phyloP scores from a whole-genome alignment of 1,284 basidiomycete genomes.

The Neolentinus lepideus region DNA sequence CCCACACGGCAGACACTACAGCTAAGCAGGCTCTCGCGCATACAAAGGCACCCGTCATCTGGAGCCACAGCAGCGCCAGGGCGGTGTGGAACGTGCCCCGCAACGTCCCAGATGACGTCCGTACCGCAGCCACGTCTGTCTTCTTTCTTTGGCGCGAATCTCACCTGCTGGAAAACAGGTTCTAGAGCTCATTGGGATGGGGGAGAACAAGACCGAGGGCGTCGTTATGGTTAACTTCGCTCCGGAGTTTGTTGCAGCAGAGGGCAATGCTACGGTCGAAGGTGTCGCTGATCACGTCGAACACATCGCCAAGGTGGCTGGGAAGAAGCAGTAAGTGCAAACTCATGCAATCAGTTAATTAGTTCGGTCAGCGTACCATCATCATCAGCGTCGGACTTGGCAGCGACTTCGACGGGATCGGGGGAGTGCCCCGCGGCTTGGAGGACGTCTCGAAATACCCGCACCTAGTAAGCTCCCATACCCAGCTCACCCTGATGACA shows the following conservation, averaged over 20 bases:
- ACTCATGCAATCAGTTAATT: too few species aligned
- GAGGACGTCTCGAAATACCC: conserved; percentile 72
- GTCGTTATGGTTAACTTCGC: conserved; percentile 88
- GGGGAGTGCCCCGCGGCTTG: conserved; percentile 39
- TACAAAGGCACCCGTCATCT: conserved; percentile 79
- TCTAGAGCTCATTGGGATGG: conserved; percentile 57
- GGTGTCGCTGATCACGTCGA: conserved; percentile 82
- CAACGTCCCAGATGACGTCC: conserved; percentile 70
- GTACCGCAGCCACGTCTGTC: too few species aligned
- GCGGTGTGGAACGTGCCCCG: conserved; percentile 62
- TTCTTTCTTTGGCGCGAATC: too few species aligned
- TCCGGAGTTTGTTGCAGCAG: conserved; percentile 53
- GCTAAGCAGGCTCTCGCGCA: conserved; percentile 66
- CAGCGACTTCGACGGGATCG: conserved; percentile 81
- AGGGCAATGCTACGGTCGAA: conserved; percentile 57
- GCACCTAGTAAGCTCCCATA: conserved; percentile 32
- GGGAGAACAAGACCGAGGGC: conserved; percentile 63
- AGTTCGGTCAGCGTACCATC: too few species aligned
- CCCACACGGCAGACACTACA: conserved; percentile 82
- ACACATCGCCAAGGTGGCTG: conserved; percentile 72
- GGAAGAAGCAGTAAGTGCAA: conserved; percentile 75
- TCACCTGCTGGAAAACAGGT: conserved; percentile 29
- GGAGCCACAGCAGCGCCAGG: conserved; percentile 80
- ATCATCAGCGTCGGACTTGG: conserved; percentile 64
- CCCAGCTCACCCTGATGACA: background rate